Conservation (phyloP, 306 rosid genomes). For the Medicago arabica region DNA sequence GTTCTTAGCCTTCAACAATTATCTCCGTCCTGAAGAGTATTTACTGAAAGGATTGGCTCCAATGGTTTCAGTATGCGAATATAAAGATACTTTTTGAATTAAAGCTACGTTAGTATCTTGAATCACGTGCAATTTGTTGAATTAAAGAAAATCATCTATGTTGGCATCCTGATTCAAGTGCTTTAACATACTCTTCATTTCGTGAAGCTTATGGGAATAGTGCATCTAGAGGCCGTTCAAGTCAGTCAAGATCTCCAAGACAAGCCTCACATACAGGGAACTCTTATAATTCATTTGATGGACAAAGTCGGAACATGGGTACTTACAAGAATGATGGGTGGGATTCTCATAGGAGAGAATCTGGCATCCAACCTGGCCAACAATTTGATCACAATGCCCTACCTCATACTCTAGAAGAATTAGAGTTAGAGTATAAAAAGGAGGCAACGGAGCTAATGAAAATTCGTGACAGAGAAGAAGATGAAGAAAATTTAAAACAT, state of each 20-base stretch:
- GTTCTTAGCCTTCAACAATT: slow-evolving; percentile 87
- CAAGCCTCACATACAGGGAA: slow-evolving; percentile 68
- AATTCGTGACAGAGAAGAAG: slow-evolving; percentile 89
- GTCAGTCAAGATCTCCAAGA: slow-evolving; percentile 90
- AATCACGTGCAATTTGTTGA: slow-evolving; percentile 70
- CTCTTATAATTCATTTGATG: slow-evolving; percentile 73
- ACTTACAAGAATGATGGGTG: slow-evolving; percentile 77
- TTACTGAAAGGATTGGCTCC: slow-evolving; percentile 76
- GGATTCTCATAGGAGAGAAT: slow-evolving; percentile 77
- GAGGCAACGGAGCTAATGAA: slow-evolving; percentile 80
- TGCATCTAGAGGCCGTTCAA: slow-evolving; percentile 87
- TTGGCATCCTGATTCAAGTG: slow-evolving; percentile 73
- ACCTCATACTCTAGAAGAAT: slow-evolving; percentile 77
- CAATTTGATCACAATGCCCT: slow-evolving; percentile 66
- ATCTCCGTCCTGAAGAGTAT: slow-evolving; percentile 71
- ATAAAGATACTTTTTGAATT: slow-evolving; percentile 76
- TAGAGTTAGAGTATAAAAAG: slow-evolving; percentile 82
- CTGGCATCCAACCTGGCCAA: slow-evolving; percentile 69
- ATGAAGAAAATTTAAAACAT: slow-evolving; percentile 89
- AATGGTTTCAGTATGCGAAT: slow-evolving; percentile 67
- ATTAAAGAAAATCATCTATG: slow-evolving; percentile 71
- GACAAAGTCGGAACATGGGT: slow-evolving; percentile 63
- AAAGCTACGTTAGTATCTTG: slow-evolving; percentile 75
- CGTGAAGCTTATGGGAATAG: slow-evolving; percentile 93
- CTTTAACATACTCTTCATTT: slow-evolving; percentile 89